phyloP scores from a whole-genome alignment of 1,284 basidiomycete genomes.

The Grifola frondosa region DNA sequence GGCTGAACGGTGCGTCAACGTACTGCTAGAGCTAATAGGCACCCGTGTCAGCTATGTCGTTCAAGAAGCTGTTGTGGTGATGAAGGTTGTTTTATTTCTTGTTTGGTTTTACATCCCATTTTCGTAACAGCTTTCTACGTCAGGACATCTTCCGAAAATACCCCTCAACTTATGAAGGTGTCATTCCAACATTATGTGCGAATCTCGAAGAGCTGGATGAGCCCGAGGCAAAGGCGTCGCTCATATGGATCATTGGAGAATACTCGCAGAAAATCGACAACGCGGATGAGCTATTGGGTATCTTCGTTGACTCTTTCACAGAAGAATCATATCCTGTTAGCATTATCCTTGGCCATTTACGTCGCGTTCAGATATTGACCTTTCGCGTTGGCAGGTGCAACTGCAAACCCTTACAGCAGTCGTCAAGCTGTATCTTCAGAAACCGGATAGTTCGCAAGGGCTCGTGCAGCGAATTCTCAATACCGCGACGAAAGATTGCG shows the following conservation, averaged over 20 bases:
- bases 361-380: constrained; percentile 1
- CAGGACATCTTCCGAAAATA: constrained; percentile 98
- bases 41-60: constrained; percentile 97
- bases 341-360: constrained; percentile 10
- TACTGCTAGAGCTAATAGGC: constrained; percentile 86
- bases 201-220: constrained; percentile 97
- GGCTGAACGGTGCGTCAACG: constrained; percentile 94
- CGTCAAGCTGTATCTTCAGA: constrained; percentile 94
- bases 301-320: constrained; percentile 89
- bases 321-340: constrained; percentile 90
- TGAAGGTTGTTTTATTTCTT: constrained; percentile 67
- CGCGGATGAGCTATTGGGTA: constrained; percentile 86
- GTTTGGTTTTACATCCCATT: background rate
- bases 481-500: constrained; percentile 95
- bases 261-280: constrained; percentile 98
- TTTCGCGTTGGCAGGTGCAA: constrained; percentile 69
- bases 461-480: constrained; percentile 89
- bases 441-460: constrained; percentile 88
- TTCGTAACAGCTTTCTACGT: background rate
- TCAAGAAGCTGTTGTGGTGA: constrained; percentile 97
- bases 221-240: constrained; percentile 95
- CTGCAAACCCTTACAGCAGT: constrained; percentile 94
- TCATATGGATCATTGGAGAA: constrained; percentile 99
- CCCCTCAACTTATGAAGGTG: constrained; percentile 95
- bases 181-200: constrained; percentile 93